Evolutionary conservation across 2,329 filamentous ascomycete species (phyloP).

Genomic region (Aspergillus tamarii): DNA sequence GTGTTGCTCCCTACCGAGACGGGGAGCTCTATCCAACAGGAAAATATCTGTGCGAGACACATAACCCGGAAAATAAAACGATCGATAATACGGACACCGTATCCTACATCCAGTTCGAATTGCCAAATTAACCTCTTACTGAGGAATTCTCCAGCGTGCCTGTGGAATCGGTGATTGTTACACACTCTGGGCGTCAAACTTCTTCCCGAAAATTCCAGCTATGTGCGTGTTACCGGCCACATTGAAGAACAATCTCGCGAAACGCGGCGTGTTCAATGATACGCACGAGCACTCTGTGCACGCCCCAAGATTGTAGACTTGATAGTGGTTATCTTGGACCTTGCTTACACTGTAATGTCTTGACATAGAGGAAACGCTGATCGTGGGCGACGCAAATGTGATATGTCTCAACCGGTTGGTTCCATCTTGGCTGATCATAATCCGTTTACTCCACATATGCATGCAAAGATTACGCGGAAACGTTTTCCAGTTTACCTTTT

Average conservation of each 20-base stretch:
- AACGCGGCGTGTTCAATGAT: no score
- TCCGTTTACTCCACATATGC: background rate
- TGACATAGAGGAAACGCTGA: background rate
- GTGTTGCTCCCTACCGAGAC: background rate
- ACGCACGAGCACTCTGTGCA: background rate
- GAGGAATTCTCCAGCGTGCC: background rate
- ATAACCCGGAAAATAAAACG: background rate
- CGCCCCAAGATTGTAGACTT: background rate
- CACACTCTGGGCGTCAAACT: background rate
- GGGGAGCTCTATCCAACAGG: background rate
- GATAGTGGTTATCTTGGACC: no score
- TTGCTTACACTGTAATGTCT: background rate
- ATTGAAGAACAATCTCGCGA: no score
- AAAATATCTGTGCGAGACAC: background rate
- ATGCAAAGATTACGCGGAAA: background rate
- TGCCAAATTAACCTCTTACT: background rate
- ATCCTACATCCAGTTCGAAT: background rate
- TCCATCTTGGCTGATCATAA: background rate
- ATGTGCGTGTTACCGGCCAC: background rate
- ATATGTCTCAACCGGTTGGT: background rate
- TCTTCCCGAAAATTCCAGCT: background rate
- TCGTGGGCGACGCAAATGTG: background rate
- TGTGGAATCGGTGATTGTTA: background rate
- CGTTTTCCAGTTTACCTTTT: background rate
- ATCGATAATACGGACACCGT: background rate